A percentile compares a stretch with the other conserved stretches of the same genome.
Evolutionary conservation across 192 early-diverging fungal genomes (phyloP).

Genomic region (Linnemannia schmuckeri): DNA sequence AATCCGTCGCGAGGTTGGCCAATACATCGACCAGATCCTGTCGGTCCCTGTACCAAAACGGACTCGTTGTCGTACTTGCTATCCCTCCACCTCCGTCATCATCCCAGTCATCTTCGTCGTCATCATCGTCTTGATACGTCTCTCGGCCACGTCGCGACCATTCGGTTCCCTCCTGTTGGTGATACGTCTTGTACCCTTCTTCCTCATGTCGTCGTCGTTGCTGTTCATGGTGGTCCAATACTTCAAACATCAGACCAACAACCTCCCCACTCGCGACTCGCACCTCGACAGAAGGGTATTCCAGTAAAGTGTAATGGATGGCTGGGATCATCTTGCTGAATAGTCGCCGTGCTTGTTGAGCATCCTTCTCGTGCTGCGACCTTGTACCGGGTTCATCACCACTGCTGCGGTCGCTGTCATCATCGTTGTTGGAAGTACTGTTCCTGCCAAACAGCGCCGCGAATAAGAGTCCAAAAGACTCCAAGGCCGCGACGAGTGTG

Average conservation of each 20-base stretch:
- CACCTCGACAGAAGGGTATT: conserved; percentile 69
- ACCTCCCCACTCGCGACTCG: conserved; percentile 79
- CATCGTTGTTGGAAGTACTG: neutral
- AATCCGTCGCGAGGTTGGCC: conserved; percentile 67
- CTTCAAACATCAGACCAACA: conserved; percentile 78
- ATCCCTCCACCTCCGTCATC: conserved; percentile 42
- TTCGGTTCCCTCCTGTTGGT: neutral
- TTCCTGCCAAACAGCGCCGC: conserved; percentile 36
- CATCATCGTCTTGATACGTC: conserved; percentile 32
- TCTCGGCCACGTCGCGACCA: neutral
- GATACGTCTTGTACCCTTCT: neutral
- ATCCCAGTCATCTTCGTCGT: conserved; percentile 34
- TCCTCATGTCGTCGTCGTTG: conserved; percentile 18
- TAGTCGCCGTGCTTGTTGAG: conserved; percentile 40
- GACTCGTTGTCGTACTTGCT: conserved; percentile 19
- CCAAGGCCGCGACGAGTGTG: conserved; percentile 42
- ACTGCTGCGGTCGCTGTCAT: neutral
- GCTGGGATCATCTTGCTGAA: conserved; percentile 64
- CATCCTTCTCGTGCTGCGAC: conserved; percentile 25
- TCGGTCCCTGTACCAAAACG: conserved; percentile 65
- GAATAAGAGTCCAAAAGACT: conserved; percentile 51
- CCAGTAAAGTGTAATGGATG: conserved; percentile 66
- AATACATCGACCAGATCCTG: conserved; percentile 70
- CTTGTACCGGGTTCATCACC: neutral
- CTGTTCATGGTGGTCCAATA: conserved; percentile 51